These are phyloP conservation scores for Xylaria sp. DNA, from an alignment of 2,329 filamentous ascomycete species.

Conservation along the genomic window DNA sequence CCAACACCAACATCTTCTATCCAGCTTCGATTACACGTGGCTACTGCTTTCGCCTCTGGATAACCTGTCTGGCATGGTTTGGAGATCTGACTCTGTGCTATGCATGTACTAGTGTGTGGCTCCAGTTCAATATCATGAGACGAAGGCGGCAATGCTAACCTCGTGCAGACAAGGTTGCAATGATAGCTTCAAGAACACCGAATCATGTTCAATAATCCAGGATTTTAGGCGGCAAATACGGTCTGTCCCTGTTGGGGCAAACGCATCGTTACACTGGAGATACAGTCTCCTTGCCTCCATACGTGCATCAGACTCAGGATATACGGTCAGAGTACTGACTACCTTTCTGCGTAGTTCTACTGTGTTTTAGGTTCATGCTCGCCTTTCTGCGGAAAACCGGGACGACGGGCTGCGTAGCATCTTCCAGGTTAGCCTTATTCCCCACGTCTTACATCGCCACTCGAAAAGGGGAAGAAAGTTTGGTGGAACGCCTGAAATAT, in stretches of 20 bases:
- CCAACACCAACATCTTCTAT: not conserved
- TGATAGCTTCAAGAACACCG: not conserved
- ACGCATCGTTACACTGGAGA: constrained; percentile 15
- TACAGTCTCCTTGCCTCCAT: constrained; percentile 13
- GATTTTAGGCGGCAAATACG: not conserved
- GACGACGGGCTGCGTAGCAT: not conserved
- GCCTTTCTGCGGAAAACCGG: constrained; percentile 3
- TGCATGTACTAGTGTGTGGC: not conserved
- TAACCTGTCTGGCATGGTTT: not conserved
- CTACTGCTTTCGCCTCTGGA: not conserved
- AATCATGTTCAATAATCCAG: not conserved
- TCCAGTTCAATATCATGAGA: constrained; percentile 6
- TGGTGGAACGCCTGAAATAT: not conserved
- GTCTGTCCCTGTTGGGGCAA: constrained; percentile 16
- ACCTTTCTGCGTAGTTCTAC: constrained; percentile 4
- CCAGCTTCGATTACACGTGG: not conserved
- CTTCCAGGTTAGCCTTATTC: constrained; percentile 5
- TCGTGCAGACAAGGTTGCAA: constrained; percentile 5
- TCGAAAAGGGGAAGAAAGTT: not conserved
- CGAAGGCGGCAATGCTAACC: not conserved
- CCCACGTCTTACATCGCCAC: constrained; percentile 31
- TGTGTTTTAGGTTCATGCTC: not conserved
- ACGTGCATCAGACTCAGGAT: constrained; percentile 5
- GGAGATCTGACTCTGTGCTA: not conserved
- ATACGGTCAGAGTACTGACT: not conserved